A percentile compares a stretch with the other conserved stretches of the same genome.
These are phyloP conservation scores for Teratosphaeria epicoccoides DNA, from an alignment of 2,329 filamentous ascomycete genomes.

Conservation along the genomic window DNA sequence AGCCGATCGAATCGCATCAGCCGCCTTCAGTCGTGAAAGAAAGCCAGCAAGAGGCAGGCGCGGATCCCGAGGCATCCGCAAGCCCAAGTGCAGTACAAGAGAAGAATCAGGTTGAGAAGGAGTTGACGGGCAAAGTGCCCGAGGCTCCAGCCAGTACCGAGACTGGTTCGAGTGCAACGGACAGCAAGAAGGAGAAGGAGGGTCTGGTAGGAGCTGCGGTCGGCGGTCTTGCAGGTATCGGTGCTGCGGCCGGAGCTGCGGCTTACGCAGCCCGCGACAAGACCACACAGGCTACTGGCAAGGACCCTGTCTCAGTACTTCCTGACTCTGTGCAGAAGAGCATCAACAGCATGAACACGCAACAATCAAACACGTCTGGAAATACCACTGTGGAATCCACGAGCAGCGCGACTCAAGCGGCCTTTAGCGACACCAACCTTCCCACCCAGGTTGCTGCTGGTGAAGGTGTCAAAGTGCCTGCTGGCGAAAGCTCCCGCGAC, in stretches of 20 bases:
- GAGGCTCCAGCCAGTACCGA: slow-evolving; percentile 33
- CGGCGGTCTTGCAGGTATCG: slow-evolving; percentile 27
- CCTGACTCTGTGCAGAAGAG: slow-evolving; percentile 36
- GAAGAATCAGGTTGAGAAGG: slow-evolving; percentile 63
- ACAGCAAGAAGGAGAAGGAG: slow-evolving; percentile 13
- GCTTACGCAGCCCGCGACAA: slow-evolving; percentile 29
- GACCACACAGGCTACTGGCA: slow-evolving; percentile 30
- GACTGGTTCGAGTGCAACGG: slow-evolving; percentile 29
- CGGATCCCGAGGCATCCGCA: slow-evolving; percentile 59
- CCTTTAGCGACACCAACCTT: slow-evolving; percentile 7
- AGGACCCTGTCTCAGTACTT: slow-evolving; percentile 38
- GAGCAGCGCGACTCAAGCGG: slow-evolving; percentile 19
- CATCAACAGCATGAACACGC: slow-evolving; percentile 24
- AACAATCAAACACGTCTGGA: slow-evolving; percentile 1
- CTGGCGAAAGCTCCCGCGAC: slow-evolving; percentile 16
- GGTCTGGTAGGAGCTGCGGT: slow-evolving; percentile 33
- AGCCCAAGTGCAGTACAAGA: slow-evolving; percentile 61
- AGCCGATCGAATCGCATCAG: slow-evolving; percentile 33
- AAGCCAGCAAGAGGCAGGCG: slow-evolving; percentile 47
- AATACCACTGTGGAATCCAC: neutral
- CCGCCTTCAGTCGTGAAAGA: slow-evolving; percentile 53
- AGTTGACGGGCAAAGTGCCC: slow-evolving; percentile 55
- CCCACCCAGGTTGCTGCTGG: slow-evolving; percentile 13
- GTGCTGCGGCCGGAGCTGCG: slow-evolving; percentile 28
- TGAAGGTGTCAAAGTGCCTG: slow-evolving; percentile 9